phyloP scores from a whole-genome alignment of 371 early-diverging fungal genomes.

The Mucor velutinosus region DNA sequence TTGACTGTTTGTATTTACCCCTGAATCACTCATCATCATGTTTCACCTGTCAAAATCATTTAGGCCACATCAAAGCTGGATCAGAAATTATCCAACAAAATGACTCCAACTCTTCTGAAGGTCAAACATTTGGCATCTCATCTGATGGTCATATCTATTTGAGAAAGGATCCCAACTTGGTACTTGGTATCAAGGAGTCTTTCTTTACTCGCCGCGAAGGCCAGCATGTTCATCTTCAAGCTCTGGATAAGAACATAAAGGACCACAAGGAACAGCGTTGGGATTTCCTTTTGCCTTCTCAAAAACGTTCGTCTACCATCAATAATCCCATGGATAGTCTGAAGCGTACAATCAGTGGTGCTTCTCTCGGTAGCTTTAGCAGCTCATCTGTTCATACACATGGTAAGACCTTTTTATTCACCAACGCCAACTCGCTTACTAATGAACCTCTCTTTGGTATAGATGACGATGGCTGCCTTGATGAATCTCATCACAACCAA shows the following conservation, averaged over 20 bases:
- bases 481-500: constrained; percentile 25
- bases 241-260: constrained; percentile 24
- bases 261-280: constrained; percentile 49
- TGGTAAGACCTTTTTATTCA: constrained; percentile 1
- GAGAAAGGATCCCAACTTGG: constrained; percentile 37
- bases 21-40: background rate
- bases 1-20: background rate
- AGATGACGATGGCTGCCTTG: constrained; percentile 32
- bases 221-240: constrained; percentile 46
- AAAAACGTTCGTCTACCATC: constrained; percentile 16
- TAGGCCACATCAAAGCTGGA: constrained; percentile 46
- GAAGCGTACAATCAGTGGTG: constrained; percentile 31
- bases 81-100: constrained; percentile 48
- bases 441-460: constrained; percentile 9
- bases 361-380: constrained; percentile 24
- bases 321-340: constrained; percentile 18
- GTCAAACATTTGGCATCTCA: constrained; percentile 37
- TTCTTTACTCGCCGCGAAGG: constrained; percentile 50
- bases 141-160: constrained; percentile 49
- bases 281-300: constrained; percentile 39
- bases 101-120: constrained; percentile 24
- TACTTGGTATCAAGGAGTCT: constrained; percentile 57
- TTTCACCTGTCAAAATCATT: background rate
- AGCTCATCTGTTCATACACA: constrained; percentile 4
- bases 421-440: background rate